Evolutionary conservation across 1,284 basidiomycete species (phyloP).

Genomic region (Ceratobasidium sp.): DNA sequence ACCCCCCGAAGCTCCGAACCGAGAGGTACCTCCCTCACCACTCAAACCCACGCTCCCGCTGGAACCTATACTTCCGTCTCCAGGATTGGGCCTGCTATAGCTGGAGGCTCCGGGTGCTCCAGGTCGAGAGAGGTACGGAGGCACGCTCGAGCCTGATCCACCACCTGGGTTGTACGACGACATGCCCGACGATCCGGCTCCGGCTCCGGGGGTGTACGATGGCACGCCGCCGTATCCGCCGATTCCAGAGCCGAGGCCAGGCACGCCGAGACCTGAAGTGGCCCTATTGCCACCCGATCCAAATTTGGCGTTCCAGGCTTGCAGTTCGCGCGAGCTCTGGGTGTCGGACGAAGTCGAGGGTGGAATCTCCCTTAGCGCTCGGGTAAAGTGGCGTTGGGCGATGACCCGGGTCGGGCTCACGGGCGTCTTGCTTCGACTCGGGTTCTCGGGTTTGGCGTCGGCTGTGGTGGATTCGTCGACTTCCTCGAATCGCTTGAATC

Average conservation of each 20-base stretch:
- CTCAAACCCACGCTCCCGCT: no score
- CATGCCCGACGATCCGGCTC: no score
- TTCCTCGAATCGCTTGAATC: neutral
- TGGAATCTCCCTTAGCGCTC: conserved; percentile 84
- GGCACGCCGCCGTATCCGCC: neutral
- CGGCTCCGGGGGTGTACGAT: neutral
- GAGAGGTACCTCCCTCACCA: no score
- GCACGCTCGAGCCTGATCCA: neutral
- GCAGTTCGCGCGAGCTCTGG: conserved; percentile 77
- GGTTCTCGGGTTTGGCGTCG: conserved; percentile 35
- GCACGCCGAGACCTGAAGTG: no score
- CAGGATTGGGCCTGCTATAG: no score
- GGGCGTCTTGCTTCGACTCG: conserved; percentile 40
- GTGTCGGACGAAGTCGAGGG: conserved; percentile 80
- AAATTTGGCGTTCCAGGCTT: conserved; percentile 92
- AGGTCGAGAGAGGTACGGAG: neutral
- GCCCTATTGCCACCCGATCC: conserved; percentile 61
- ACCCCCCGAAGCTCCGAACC: no score
- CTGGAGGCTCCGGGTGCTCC: neutral
- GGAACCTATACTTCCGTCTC: no score
- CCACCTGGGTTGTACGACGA: no score
- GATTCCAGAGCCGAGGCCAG: neutral
- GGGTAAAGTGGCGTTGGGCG: conserved; percentile 72
- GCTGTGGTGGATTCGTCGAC: neutral
- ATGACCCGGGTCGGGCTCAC: conserved; percentile 54